Evolutionary conservation across 345 rosid genomes (phyloP), one percentile per base, ranked within the genome.

Genomic region (Stellera chamaejasme): DNA sequence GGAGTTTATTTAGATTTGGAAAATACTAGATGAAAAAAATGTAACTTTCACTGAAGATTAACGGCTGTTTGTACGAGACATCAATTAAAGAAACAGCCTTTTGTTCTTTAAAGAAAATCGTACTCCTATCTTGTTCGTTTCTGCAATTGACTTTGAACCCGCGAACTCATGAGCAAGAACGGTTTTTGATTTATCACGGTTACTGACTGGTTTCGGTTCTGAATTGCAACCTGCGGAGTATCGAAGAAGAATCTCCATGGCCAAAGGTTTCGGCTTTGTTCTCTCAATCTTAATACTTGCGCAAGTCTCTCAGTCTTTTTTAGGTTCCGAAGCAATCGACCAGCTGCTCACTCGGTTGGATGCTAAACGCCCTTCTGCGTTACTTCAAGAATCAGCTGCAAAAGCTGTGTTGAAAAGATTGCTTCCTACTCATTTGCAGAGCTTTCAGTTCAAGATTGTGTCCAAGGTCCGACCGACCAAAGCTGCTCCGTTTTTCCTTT

Each of bases 301-400:
- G 0, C 56, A 45, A 32, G 15, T 67, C 10, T 44, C 62, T 0
- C 51, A n/a, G 2, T 56, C 67, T 42, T 50, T 48, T 10, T 76
- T 80, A 10, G 55, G 59, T 27, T 58, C 61, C 2, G 75, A 60
- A 26, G 74, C 76, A 39, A 72, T 88, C 4, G 61, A 77, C 1
- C 23, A 52, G 62, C 50, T 84, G 43, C 74, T 85, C 49, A 43
- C 58, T 45, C 82, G 87, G 60, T 65, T 88, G 71, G 89, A 92
- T 65, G 82, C 96, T 45, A 65, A 83, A 39, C 69, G 69, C 47
- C 64, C 63, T 14, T 51, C 87, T 58, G 45, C 90, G 2, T 72
- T 83, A 13, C 72, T 71, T 56, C 98, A 92, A 70, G 79, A 72
- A 68, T 76, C 84, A 43, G 93, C 98, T n/a, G 89, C 87, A 11